phyloP scores from a whole-genome alignment of 371 early-diverging fungal species.

The Chytridiales sp. region DNA sequence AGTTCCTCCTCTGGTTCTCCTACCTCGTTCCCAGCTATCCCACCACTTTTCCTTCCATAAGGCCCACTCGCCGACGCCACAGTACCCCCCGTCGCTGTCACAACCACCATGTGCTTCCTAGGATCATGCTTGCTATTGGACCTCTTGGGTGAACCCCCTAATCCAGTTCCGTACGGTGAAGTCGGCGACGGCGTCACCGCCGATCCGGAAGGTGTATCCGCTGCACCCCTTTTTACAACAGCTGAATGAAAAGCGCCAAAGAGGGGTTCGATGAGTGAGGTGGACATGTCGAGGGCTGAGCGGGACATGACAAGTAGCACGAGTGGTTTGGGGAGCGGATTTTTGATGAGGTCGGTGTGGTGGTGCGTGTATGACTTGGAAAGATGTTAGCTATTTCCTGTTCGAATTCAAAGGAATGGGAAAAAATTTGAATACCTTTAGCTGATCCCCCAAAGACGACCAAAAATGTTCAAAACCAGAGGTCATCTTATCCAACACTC shows the following conservation, averaged over 20 bases:
- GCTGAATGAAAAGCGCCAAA: conserved; percentile 12
- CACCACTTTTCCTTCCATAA: conserved; percentile 1
- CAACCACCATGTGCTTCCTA: conserved; percentile 16
- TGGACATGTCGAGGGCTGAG: conserved; percentile 3
- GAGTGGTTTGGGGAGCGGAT: conserved; percentile 4
- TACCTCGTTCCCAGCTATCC: background rate
- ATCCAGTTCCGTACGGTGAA: too few species aligned
- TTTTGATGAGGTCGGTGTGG: too few species aligned
- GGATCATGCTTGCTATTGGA: too few species aligned
- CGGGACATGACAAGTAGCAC: conserved; percentile 18
- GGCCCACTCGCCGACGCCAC: conserved; percentile 14
- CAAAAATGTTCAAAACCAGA: conserved; percentile 24
- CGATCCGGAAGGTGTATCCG: too few species aligned
- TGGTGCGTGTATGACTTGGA: conserved; percentile 9
- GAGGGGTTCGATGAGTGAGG: conserved; percentile 3
- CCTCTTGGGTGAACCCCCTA: too few species aligned
- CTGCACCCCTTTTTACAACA: conserved; percentile 13
- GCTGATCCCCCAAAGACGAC: conserved; percentile 1
- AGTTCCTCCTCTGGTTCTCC: background rate
- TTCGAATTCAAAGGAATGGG: background rate
- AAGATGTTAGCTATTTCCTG: background rate
- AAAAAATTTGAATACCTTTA: conserved; percentile 10
- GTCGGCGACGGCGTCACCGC: too few species aligned
- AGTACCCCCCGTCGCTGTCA: conserved; percentile 25
- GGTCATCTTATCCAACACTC: conserved; percentile 10